phyloP scores from a whole-genome alignment of 305 asterid species.

The Fraxinus velutina region DNA sequence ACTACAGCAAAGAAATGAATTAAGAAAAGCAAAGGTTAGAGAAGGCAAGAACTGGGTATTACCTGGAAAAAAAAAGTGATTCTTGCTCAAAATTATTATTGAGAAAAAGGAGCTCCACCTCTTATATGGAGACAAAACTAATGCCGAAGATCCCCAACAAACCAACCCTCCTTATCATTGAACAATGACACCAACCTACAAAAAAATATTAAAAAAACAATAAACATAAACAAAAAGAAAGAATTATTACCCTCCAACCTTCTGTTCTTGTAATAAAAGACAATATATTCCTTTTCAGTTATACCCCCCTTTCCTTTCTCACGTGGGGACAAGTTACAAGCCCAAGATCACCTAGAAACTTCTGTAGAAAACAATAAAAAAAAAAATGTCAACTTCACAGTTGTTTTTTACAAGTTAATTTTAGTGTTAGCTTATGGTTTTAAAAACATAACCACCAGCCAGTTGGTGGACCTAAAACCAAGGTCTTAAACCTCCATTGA shows the following conservation, averaged over 20 bases:
- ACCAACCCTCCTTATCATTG: slow-evolving; percentile 68
- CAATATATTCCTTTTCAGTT: slow-evolving; percentile 36
- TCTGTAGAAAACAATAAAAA: slow-evolving; percentile 13
- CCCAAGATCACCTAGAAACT: slow-evolving; percentile 27
- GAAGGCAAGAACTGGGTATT: slow-evolving; percentile 8
- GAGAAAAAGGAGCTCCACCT: slow-evolving; percentile 38
- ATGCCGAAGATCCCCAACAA: slow-evolving; percentile 47
- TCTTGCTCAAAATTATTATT: slow-evolving; percentile 29
- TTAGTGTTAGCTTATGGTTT: slow-evolving; percentile 34
- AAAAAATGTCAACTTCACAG: slow-evolving; percentile 23
- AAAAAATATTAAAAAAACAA: slow-evolving; percentile 15
- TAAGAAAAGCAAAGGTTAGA: slow-evolving; percentile 1
- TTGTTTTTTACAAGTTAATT: slow-evolving; percentile 29
- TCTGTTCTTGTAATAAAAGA: slow-evolving; percentile 30
- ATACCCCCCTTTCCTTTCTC: slow-evolving; percentile 50
- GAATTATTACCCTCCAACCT: slow-evolving; percentile 38
- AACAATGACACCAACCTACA: slow-evolving; percentile 67
- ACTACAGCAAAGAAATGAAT: slow-evolving; percentile 14
- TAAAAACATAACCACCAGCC: slow-evolving; percentile 58
- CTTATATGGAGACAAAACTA: slow-evolving; percentile 48
- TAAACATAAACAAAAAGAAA: slow-evolving; percentile 30
- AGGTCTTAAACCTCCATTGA: slow-evolving; percentile 32
- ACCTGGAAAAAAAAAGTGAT: slow-evolving; percentile 36
- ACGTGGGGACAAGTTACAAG: slow-evolving; percentile 53
- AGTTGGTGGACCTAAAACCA: slow-evolving; percentile 69